Evolutionary conservation across 495 filamentous ascomycete genomes (phyloP).

Genomic region (Xylaria curta): DNA sequence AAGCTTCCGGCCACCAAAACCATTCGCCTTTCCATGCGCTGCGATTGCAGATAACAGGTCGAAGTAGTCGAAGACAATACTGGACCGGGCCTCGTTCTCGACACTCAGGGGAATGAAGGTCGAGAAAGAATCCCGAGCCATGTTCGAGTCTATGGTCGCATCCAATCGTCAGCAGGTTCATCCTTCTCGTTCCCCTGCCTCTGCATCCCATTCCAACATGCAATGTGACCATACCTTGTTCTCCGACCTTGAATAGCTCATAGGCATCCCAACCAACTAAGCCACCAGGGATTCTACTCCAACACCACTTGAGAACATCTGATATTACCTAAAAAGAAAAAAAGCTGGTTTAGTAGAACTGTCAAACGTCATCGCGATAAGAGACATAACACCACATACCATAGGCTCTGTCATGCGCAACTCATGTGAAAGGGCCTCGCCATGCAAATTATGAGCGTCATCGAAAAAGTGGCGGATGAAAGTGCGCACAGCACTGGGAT

Average conservation of each 20-base stretch:
- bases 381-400: constrained; percentile 57
- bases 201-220: not conserved
- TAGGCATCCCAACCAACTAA: constrained; percentile 98
- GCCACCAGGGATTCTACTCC: constrained; percentile 90
- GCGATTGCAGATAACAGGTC: constrained; percentile 84
- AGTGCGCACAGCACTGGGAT: constrained; percentile 86
- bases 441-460: constrained; percentile 58
- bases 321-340: constrained; percentile 73
- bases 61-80: constrained; percentile 96
- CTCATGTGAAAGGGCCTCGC: constrained; percentile 79
- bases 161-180: constrained; percentile 23
- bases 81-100: constrained; percentile 82
- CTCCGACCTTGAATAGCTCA: constrained; percentile 92
- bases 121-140: constrained; percentile 91
- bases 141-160: constrained; percentile 73
- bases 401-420: constrained; percentile 92
- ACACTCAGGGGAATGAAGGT: constrained; percentile 96
- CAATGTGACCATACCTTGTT: constrained; percentile 69
- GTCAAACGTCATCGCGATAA: not conserved
- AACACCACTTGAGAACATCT: constrained; percentile 98
- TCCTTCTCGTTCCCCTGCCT: constrained; percentile 4
- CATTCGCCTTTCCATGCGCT: constrained; percentile 88
- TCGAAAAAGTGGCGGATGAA: constrained; percentile 96
- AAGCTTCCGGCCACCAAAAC: constrained; percentile 89
- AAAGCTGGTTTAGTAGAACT: constrained; percentile 22